A percentile compares a stretch with the other conserved stretches of the same genome.
Conservation (phyloP, 2,329 filamentous ascomycete genomes). For the Arthrobotrys sphaeroides region DNA sequence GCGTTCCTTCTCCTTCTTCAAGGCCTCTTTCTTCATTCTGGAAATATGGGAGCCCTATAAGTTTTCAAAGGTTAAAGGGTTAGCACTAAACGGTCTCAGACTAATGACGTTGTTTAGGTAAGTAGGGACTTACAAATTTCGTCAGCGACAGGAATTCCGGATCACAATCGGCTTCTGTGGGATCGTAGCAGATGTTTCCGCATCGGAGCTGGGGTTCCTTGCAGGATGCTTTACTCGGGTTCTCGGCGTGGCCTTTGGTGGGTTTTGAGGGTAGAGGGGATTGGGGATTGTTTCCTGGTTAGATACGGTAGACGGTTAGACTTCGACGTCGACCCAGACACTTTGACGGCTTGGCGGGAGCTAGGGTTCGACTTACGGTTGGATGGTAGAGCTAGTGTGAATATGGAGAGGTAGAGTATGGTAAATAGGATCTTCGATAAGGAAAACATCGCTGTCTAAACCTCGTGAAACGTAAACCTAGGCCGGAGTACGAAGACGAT, state of each 20-base stretch:
- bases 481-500: no score
- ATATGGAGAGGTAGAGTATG: slow-evolving; percentile 19
- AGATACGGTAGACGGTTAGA: background rate
- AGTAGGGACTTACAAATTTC: slow-evolving; percentile 42
- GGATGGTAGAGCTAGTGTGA: slow-evolving; percentile 2
- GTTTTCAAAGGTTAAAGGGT: background rate
- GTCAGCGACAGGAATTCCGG: slow-evolving; percentile 27
- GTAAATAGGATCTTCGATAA: background rate
- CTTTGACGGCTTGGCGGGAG: no score
- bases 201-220: slow-evolving; percentile 1
- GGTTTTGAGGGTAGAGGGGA: background rate
- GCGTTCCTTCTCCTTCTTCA: background rate
- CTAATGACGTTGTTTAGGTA: background rate
- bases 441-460: background rate
- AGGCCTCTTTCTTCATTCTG: background rate
- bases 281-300: background rate
- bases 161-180: slow-evolving; percentile 43
- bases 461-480: no score
- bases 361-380: background rate
- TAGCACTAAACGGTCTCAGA: background rate
- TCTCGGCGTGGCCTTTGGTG: no score
- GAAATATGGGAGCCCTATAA: slow-evolving; percentile 12
- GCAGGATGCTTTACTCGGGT: background rate
- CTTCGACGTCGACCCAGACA: no score
- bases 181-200: slow-evolving; percentile 36